Evolutionary conservation across 352 stramenopile species (phyloP).

Genomic region (Phytopythium boreale): DNA sequence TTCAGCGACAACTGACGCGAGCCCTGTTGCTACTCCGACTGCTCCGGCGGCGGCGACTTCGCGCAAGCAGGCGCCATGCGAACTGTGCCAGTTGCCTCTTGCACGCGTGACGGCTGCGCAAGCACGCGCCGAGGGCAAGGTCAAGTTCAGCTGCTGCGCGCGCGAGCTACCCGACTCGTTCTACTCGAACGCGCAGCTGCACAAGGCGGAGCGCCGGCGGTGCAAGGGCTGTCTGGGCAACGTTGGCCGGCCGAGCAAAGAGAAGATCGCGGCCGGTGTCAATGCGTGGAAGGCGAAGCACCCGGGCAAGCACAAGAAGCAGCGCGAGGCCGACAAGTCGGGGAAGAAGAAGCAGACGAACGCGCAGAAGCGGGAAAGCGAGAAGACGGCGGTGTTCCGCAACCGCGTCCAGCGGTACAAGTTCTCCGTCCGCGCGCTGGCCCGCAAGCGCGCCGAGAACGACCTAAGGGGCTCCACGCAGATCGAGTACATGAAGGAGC

Average conservation of each 20-base stretch:
- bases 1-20: not conserved
- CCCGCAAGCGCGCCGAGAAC: constrained; percentile 17
- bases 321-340: not conserved
- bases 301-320: not conserved
- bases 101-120: not conserved
- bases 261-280: not conserved
- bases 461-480: constrained; percentile 18
- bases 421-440: constrained; percentile 17
- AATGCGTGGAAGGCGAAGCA: not conserved
- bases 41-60: not conserved
- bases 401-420: constrained; percentile 23
- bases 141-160: not conserved
- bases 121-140: not conserved
- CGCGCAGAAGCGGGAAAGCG: not conserved
- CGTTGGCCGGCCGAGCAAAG: not conserved
- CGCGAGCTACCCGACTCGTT: not conserved
- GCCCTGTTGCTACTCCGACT: not conserved
- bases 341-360: constrained; percentile 5
- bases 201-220: not conserved
- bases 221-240: constrained; percentile 5
- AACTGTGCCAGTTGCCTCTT: not conserved
- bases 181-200: not conserved
- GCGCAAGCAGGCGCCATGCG: not conserved
- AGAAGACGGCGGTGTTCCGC: constrained; percentile 9
- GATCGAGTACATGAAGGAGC: constrained; percentile 28